Conservation (phyloP, 805 yeast genomes). For the Starmerella cellae region DNA sequence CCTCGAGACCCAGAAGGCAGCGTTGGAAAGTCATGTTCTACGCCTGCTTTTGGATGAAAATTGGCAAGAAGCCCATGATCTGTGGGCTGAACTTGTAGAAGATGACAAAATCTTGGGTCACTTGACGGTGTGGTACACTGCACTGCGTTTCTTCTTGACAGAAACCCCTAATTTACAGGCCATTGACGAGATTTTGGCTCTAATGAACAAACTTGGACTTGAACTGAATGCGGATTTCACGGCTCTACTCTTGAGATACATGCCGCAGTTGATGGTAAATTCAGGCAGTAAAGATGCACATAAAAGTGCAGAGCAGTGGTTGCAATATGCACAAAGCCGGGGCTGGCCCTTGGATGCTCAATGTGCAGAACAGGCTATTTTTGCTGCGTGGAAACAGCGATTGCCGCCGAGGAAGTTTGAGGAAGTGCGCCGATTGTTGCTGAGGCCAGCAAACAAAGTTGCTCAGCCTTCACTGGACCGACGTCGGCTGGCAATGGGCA, state of each 20-base stretch:
- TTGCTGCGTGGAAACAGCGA: not conserved
- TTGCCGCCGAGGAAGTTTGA: not conserved
- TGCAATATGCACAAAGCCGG: slow-evolving; percentile 9
- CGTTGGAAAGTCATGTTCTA: slow-evolving; percentile 3
- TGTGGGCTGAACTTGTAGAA: slow-evolving; percentile 1
- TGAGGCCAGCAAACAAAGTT: too few relatives aligned
- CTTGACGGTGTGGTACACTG: slow-evolving; percentile 7
- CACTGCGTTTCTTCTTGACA: slow-evolving; percentile 10
- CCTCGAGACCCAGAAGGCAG: not conserved
- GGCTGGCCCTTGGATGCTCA: slow-evolving; percentile 15
- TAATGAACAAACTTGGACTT: slow-evolving; percentile 7
- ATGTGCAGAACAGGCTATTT: not conserved
- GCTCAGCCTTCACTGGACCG: not conserved
- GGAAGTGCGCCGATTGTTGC: not conserved
- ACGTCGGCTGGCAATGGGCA: not conserved
- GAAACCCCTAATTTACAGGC: slow-evolving; percentile 8
- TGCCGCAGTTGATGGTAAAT: slow-evolving; percentile 3
- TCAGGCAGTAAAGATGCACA: not conserved
- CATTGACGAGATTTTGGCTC: slow-evolving; percentile 6
- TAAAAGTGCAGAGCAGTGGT: slow-evolving; percentile 13
- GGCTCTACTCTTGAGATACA: slow-evolving; percentile 9
- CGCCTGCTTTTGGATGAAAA: slow-evolving; percentile 3
- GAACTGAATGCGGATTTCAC: slow-evolving; percentile 8
- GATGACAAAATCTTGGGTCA: not conserved
- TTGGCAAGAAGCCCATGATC: slow-evolving; percentile 6